Conservation (phyloP, 345 rosid genomes). For the Excoecaria cochinchinensis region DNA sequence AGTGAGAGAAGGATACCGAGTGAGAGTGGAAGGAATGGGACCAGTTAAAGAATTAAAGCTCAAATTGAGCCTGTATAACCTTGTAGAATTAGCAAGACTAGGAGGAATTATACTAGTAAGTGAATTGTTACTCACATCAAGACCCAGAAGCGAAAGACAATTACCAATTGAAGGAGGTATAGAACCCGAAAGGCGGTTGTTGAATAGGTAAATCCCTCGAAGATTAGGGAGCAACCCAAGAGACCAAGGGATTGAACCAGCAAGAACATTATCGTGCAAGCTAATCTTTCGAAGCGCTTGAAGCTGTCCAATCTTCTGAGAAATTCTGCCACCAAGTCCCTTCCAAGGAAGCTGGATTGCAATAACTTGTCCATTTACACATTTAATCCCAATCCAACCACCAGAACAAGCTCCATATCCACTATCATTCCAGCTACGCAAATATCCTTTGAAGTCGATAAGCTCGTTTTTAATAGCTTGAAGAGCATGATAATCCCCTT, state of each 20-base stretch:
- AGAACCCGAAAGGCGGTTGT: slow-evolving; percentile 81
- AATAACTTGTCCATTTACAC: slow-evolving; percentile 75
- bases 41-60: slow-evolving; percentile 63
- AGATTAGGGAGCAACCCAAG: slow-evolving; percentile 74
- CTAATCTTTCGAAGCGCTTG: slow-evolving; percentile 65
- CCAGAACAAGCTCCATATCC: slow-evolving; percentile 74
- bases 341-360: slow-evolving; percentile 93
- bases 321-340: slow-evolving; percentile 73
- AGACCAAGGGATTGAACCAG: slow-evolving; percentile 69
- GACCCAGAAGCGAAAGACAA: slow-evolving; percentile 22
- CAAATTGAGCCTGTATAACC: slow-evolving; percentile 58
- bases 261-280: slow-evolving; percentile 71
- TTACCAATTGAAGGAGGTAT: slow-evolving; percentile 31
- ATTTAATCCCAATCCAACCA: slow-evolving; percentile 87
- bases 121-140: slow-evolving; percentile 55
- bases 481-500: slow-evolving; percentile 64
- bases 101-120: slow-evolving; percentile 63
- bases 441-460: slow-evolving; percentile 57
- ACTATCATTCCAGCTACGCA: slow-evolving; percentile 72
- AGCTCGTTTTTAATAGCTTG: slow-evolving; percentile 68
- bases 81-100: slow-evolving; percentile 62
- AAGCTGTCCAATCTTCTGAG: slow-evolving; percentile 86
- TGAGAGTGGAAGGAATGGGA: slow-evolving; percentile 43
- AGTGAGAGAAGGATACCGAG: slow-evolving; percentile 48
- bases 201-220: slow-evolving; percentile 83